Evolutionary conservation across 176 grass and related monocot genomes (phyloP), one percentile per base, ranked within the genome.

Genomic region (Carex cristatella): DNA sequence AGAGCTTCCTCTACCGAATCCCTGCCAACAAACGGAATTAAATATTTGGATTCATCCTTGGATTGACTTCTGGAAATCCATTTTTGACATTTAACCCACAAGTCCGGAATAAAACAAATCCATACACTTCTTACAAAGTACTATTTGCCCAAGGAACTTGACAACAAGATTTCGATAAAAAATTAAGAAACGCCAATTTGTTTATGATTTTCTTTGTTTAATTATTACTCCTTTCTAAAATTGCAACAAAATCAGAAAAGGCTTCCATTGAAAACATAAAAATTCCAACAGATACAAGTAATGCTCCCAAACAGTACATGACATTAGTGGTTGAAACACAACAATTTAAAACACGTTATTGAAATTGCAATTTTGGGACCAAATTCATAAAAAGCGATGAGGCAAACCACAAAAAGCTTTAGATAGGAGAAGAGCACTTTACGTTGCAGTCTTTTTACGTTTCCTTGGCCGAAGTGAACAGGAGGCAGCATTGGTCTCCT

Each of bases 381-480:
- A 67, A 8, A 32, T 49, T 89, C 67, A 89, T 64, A 85, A 85
- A 57, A 87, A 37, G 15, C 42, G 30, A 12, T 40, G 67, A 30
- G 33, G 54, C 61, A 69, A 73, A 72, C 32, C 69, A 86, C 57
- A 53, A 54, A 33, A 82, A 89, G 85, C 76, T 44, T 81, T 58
- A 23, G 33, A 55, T 51, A 56, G 16, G 84, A 80, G 27, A 16
- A 13, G 84, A 78, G 69, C 57, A 90, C 12, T 87, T 80, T 90
- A 94, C 95, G 92, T 98, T 59, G 91, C 91, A 61, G 95, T 98
- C 84, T 94, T 94, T 69, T 84, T 93, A 10, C 81, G 89, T 83
- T 82, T 91, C 83, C 80, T 93, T 85, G 74, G 87, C 82, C 77
- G 70, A 60, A 33, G 7, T 79, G 68, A 67, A 59, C 81, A 16